Base-by-base conservation (phyloP, 176 grass and related monocot genomes). In the Oryza meridionalis region DNA sequence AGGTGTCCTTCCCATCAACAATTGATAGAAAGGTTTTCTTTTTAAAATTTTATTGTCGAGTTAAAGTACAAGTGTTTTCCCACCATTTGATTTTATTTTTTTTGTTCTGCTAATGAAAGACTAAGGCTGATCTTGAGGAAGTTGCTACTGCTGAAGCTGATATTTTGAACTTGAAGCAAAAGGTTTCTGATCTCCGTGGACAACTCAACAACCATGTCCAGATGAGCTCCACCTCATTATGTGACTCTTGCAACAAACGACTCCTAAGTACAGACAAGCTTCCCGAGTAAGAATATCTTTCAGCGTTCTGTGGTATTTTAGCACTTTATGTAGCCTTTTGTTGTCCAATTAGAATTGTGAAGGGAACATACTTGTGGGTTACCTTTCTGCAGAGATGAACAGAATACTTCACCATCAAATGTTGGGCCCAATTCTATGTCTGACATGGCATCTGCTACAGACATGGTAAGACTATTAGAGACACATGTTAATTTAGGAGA, bases 141-240 rank as follows among this genome's bases (percentile, higher is more conserved):
- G 91, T 99, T 77, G 89, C 81, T 70, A 84, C 88, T 73, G 83
- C 86, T 89, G 96, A 99, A 87, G 90, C 93, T 80, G 93, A 96
- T 88, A 92, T 94, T 77, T 66, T 90, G 58, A 94, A 82, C 65
- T 94, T 96, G 76, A 99, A 99, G 89, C 93, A 99, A 84, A 96
- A 99, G 81, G 90, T 87, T 84, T 78, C 84, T 91, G 91, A 94
- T 88, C 88, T 99, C 68, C 91, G 78, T 76, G 93, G 91, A 58
- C 92, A 96, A 75, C 84, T 88, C 42, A 92, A 82, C 75, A 55
- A 61, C 65, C 84, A 91, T 59, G 72, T 72, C 68, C 89, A 89
- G 85, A 40, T 90, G 85, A 90, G 66, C 77, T 82, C 75, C 88
- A 81, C 62, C 84, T 88, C 75, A 2, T 84, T 97, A 71, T 95